phyloP scores from a whole-genome alignment of 2,329 filamentous ascomycete genomes.

The Thyridium curvatum region DNA sequence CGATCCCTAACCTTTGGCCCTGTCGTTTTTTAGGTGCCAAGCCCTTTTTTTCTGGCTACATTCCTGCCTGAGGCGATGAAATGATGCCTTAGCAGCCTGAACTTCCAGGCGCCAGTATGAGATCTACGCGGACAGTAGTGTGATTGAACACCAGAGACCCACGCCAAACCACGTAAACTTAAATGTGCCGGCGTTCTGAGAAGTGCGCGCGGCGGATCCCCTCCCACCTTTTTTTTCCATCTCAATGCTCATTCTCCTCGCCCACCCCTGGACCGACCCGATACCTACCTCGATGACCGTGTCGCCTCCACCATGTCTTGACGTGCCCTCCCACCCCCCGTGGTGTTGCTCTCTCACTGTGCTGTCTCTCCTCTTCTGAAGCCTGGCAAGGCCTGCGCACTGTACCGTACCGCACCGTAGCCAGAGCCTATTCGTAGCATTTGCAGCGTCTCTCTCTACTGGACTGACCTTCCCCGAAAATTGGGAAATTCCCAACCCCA shows the following conservation, averaged over 20 bases:
- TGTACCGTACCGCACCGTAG: neutral
- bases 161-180: no score
- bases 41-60: slow-evolving; percentile 1
- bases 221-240: no score
- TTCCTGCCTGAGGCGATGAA: slow-evolving; percentile 11
- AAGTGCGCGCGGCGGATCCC: no score
- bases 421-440: no score
- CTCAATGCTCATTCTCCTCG: no score
- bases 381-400: neutral
- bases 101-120: slow-evolving; percentile 10
- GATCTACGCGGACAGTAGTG: slow-evolving; percentile 11
- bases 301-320: slow-evolving; percentile 3
- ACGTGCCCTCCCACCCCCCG: slow-evolving; percentile 1
- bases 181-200: no score
- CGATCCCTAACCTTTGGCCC: slow-evolving; percentile 1
- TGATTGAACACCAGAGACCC: no score
- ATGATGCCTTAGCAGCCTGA: slow-evolving; percentile 10
- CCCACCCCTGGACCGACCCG: no score
- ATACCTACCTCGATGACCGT: no score
- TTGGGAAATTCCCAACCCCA: slow-evolving; percentile 17
- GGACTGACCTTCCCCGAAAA: slow-evolving; percentile 6
- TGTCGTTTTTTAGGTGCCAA: slow-evolving; percentile 1
- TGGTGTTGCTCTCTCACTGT: no score
- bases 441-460: no score
- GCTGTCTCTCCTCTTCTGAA: no score